Base-by-base conservation (phyloP, 805 yeast genomes). In the Starmerella bacillaris region DNA sequence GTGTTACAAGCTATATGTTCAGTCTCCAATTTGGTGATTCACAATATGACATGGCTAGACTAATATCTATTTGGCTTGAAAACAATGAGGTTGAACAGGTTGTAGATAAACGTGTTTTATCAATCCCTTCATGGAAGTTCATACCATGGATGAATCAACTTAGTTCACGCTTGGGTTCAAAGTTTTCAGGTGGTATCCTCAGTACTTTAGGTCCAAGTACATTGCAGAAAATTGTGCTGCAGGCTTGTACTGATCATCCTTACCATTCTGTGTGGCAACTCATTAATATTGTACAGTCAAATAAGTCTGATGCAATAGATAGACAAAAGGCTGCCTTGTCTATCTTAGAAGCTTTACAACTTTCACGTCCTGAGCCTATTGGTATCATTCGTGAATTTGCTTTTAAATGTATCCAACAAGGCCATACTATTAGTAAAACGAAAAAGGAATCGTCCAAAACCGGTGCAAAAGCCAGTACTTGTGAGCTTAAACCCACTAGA, bases 131-230 rank as follows among this genome's bases (percentile, higher is more conserved):
- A 11, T 60, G 61, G 48, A 74, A 74, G 45, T 68, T 82, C 35
- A 61, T 79, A 4, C 68, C 82, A 0, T 84, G 95, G 94, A 61
- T 74, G 24, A 74, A 76, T 39, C 96, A 84, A 50, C 61, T 84
- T 30, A 62, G 78, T 3, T 79, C 95, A 0, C 61, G 89, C 37
- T 49, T 84, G 12, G 56, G 30, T 1, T n/a, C n/a, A n/a, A n/a
- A n/a, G n/a, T n/a, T n/a, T n/a, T n/a, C n/a, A n/a, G n/a, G n/a
- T n/a, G n/a, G n/a, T n/a, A n/a, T n/a, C n/a, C n/a, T n/a, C n/a
- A n/a, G n/a, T n/a, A n/a, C n/a, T n/a, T n/a, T n/a, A n/a, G n/a
- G n/a, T n/a, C n/a, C n/a, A n/a, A n/a, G n/a, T n/a, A 49, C 77
- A 1, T 29, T 45, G 19, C 31, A 37, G 4, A 14, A 9, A 5